Conservation (phyloP, 331 rosid species). For the Quercus phellos region DNA sequence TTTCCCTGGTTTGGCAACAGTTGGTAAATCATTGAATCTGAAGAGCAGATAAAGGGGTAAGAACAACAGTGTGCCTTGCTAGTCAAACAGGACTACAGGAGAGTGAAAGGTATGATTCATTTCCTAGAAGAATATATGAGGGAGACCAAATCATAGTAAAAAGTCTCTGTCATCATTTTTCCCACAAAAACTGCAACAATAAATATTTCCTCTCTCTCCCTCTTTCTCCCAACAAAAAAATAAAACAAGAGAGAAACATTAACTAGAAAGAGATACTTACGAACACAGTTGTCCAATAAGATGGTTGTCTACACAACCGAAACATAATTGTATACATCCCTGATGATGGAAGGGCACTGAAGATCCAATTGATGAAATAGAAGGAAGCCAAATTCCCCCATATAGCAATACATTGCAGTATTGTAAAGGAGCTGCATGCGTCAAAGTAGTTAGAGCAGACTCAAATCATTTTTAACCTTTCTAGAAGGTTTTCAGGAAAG, state of each 20-base stretch:
- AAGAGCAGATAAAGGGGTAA: neutral
- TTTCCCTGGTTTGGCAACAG: neutral
- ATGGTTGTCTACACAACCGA: constrained; percentile 72
- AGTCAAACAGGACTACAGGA: neutral
- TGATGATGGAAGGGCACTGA: constrained; percentile 81
- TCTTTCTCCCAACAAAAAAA: neutral
- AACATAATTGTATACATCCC: constrained; percentile 94
- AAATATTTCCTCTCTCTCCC: neutral
- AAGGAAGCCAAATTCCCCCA: constrained; percentile 86
- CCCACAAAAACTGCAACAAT: neutral
- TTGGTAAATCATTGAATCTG: neutral
- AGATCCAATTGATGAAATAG: constrained; percentile 72
- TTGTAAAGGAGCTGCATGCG: constrained; percentile 73
- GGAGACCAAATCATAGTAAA: neutral
- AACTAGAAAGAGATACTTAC: constrained; percentile 41
- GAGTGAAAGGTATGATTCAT: neutral
- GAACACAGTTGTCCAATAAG: constrained; percentile 74
- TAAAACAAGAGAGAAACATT: neutral
- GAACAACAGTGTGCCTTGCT: neutral
- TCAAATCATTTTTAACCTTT: neutral
- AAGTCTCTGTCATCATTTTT: neutral
- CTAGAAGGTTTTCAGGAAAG: constrained; percentile 3
- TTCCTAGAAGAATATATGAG: neutral
- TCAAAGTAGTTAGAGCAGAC: constrained; percentile 21
- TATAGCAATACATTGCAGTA: constrained; percentile 71